Percentiles rank a stretch among this genome's conserved stretches.
Conservation (phyloP, 495 filamentous ascomycete species). For the Cercophora samala region DNA sequence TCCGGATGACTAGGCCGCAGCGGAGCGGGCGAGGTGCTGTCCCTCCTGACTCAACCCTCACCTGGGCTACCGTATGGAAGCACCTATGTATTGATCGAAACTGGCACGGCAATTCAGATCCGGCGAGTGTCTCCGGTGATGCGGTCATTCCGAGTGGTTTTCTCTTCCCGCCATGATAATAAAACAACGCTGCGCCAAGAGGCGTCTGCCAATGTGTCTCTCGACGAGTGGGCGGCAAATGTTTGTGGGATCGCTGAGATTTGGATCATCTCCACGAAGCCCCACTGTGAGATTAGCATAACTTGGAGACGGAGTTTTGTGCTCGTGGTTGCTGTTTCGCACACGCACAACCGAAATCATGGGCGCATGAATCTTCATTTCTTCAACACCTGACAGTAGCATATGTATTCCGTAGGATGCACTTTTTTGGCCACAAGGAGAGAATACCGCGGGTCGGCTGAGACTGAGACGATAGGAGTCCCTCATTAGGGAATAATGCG, state of each 20-base stretch:
- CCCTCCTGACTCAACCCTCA: background rate
- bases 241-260: background rate
- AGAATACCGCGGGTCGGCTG: background rate
- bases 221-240: background rate
- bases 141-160: background rate
- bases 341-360: background rate
- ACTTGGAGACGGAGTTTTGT: background rate
- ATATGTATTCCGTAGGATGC: too few relatives aligned
- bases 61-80: background rate
- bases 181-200: background rate
- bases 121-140: background rate
- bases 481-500: background rate
- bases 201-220: background rate
- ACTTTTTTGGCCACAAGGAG: background rate
- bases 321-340: background rate
- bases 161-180: background rate
- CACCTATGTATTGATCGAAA: background rate
- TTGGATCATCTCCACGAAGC: slow-evolving; percentile 7
- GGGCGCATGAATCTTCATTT: slow-evolving; percentile 2
- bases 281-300: slow-evolving; percentile 7
- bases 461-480: background rate
- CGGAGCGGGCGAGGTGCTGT: too few relatives aligned
- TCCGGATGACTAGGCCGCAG: background rate
- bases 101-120: slow-evolving; percentile 2
- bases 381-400: background rate